Evolutionary conservation across 306 rosid genomes (phyloP), one percentile per base, ranked within the genome.

Genomic region (Inga leiocalycina): DNA sequence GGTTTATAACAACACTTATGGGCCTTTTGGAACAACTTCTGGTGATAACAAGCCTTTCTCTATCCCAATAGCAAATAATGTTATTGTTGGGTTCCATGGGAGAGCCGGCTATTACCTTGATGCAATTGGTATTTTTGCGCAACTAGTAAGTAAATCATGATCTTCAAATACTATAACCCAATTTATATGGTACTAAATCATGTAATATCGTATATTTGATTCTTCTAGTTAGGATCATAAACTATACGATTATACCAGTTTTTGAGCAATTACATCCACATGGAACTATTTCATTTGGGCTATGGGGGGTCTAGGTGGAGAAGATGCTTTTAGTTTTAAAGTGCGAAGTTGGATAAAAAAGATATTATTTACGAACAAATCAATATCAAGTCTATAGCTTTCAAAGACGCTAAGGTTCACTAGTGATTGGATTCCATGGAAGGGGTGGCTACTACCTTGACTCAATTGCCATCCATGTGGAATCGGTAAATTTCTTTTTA

Each of bases 281-380:
- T 27, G 71, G 43, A 65, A 65, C 41, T 43, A 14, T 27, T 32
- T 65, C 71, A 65, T 32, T 65, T 14, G 71, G 71, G 10, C 71
- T 43, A 65, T 32, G 20, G 41, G 71, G 71, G 71, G 71, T 32
- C 71, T 20, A 65, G 71, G 20, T 27, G 71, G 71, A 65, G 41
- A 13, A 27, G 41, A 14, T 65, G 10, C 6, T 30, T 65, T 12
- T 32, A 65, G 39, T 65, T 65, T 30, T 27, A 30, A 10, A 19
- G 43, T 32, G 71, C n/a, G 71, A 65, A 65, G 43, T 65, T 65
- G 20, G 71, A 65, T 65, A 65, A 65, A 65, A 65, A 10, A 30
- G 71, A 65, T 65, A 30, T 30, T 32, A 10, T 65, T 27, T 39
- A 30, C 2, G 71, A 13, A 65, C 1, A 8, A 11, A 4, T 2